A percentile compares a stretch with the other conserved stretches of the same genome.
phyloP scores from a whole-genome alignment of 257 asterid genomes.

The Verbascum thapsus region DNA sequence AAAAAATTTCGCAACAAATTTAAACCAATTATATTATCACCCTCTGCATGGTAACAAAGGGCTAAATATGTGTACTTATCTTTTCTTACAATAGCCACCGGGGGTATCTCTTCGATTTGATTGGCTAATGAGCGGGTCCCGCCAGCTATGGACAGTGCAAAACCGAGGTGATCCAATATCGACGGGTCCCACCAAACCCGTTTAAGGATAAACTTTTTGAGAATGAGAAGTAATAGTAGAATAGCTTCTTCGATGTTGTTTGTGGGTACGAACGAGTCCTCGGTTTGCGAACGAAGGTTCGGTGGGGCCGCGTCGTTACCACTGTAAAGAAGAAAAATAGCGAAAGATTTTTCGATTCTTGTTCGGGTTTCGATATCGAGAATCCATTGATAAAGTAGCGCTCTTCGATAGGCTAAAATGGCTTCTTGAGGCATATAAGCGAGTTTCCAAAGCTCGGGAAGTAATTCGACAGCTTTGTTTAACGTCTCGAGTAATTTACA shows the following conservation, averaged over 20 bases:
- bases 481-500: constrained; percentile 68
- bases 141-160: constrained; percentile 72
- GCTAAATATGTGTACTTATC: constrained; percentile 63
- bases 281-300: constrained; percentile 77
- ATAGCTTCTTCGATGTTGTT: constrained; percentile 87
- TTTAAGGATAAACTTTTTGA: constrained; percentile 42
- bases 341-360: constrained; percentile 71
- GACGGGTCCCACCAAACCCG: constrained; percentile 74
- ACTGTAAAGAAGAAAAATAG: constrained; percentile 76
- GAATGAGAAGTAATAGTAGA: constrained; percentile 65
- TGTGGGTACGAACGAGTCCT: constrained; percentile 68
- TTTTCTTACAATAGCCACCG: constrained; percentile 45
- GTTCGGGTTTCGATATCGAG: constrained; percentile 64
- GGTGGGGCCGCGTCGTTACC: constrained; percentile 83
- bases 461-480: constrained; percentile 79
- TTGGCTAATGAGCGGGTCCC: constrained; percentile 60
- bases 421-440: constrained; percentile 66
- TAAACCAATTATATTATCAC: constrained; percentile 56
- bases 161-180: constrained; percentile 67
- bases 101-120: constrained; percentile 77
- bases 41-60: constrained; percentile 69
- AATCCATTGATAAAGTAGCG: constrained; percentile 79
- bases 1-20: constrained; percentile 69
- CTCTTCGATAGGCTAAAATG: constrained; percentile 68
- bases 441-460: constrained; percentile 78